Base-by-base conservation (phyloP, 1,284 basidiomycete genomes). In the Coniferiporia sulphurascens region DNA sequence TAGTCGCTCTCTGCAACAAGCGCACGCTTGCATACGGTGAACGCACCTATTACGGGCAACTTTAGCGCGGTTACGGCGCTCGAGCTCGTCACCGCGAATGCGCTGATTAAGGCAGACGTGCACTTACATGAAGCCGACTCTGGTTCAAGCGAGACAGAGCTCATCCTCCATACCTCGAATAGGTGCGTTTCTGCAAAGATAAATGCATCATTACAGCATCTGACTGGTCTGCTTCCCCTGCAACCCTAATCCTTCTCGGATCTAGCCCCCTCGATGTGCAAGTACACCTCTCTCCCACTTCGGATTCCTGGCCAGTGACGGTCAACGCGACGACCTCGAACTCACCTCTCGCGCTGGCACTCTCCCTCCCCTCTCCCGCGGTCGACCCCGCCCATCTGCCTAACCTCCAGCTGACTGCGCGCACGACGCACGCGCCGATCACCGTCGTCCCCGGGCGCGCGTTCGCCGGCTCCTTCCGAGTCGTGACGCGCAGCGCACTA, bases 101-200 rank as follows among this genome's bases (percentile, higher is more conserved):
- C 61, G 1, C 57, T 58, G 15, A 66, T 69, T 35, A 60, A 60
- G 12, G 64, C 56, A 1, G 51, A 52, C n/a, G 60, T 67, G 22
- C 46, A 59, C 44, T 22, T 69, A 48, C 53, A 44, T 17, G 62
- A 62, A 17, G 43, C 53, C 19, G 44, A 56, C 21, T 32, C 56
- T 38, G 21, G 34, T 17, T 15, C 48, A 8, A 46, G 10, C 17
- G 48, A 56, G 27, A 36, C 38, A 12, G 38, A 41, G 9, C 12
- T 41, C 15, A 41, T 41, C 15, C 15, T 41, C 3, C 38, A 41
- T 15, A 41, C 38, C 15, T 15, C 9, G 15, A 41, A 41, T 15
- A 27, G 27, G 27, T 27, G 27, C 27, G 27, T 27, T 27, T 27
- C 27, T 27, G 5, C 27, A 27, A 27, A 27, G 5, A 27, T 27